These are phyloP conservation scores for Akanthomyces lecanii DNA, from an alignment of 2,329 filamentous ascomycete genomes.

Conservation along the genomic window DNA sequence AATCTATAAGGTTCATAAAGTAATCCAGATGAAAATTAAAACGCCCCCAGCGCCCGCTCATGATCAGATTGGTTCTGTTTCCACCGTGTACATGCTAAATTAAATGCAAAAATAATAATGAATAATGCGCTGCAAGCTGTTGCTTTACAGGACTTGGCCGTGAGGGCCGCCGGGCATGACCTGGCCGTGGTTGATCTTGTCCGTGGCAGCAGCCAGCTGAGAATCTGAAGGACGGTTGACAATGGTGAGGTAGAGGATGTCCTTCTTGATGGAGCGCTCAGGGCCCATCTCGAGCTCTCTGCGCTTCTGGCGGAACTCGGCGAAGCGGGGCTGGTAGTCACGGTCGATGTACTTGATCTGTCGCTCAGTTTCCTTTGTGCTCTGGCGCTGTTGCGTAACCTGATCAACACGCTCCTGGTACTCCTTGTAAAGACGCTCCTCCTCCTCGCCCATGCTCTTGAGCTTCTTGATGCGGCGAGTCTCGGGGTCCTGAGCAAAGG, in stretches of 20 bases:
- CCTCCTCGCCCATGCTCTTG: conserved; percentile 13
- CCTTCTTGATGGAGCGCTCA: conserved; percentile 17
- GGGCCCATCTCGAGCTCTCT: conserved; percentile 17
- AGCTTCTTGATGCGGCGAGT: conserved; percentile 14
- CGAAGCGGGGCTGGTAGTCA: conserved; percentile 17
- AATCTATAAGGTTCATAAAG: conserved; percentile 1
- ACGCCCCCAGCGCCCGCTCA: conserved; percentile 14
- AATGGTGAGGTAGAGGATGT: conserved; percentile 18
- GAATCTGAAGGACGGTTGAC: conserved; percentile 18
- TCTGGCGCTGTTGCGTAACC: conserved; percentile 16
- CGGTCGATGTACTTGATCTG: conserved; percentile 17
- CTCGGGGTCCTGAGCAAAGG: conserved; percentile 16
- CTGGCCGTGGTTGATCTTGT: conserved; percentile 14
- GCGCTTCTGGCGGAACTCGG: conserved; percentile 14
- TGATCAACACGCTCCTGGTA: conserved; percentile 17
- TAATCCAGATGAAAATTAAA: not conserved
- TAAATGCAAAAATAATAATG: not conserved
- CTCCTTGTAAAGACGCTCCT: conserved; percentile 15
- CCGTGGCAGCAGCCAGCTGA: conserved; percentile 17
- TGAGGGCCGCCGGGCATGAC: conserved; percentile 11
- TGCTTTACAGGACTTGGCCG: conserved; percentile 1
- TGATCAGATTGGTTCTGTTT: not conserved
- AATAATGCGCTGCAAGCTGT: not conserved
- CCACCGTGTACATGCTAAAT: not conserved
- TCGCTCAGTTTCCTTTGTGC: conserved; percentile 15